Base-by-base conservation (phyloP, 2,329 filamentous ascomycete species). In the Diaporthe capsici region DNA sequence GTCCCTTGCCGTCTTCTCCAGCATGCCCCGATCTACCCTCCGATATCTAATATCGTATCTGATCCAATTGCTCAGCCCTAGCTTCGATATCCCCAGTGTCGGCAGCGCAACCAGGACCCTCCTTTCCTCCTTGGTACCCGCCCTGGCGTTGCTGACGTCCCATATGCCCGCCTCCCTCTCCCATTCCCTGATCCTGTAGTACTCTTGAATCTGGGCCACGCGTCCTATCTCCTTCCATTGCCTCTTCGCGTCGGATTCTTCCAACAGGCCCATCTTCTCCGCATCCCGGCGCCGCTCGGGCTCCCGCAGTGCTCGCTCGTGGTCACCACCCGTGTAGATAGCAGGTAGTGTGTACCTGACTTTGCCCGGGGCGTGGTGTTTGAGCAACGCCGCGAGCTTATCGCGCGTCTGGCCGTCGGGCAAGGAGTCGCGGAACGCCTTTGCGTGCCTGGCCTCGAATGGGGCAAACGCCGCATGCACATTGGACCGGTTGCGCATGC, bases 301-400 rank as follows among this genome's bases (percentile, higher is more conserved):
- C 7, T 76, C 15, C 17, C 78, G 20, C n/a, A 83, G 28, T 1
- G 75, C 75, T 55, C 60, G 78, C 61, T 81, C 78, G 12, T 85
- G 76, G 58, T 89, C 83, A 3, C 80, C 79, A 34, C 85, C 82
- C 10, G 84, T 83, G 79, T 91, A 92, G 10, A 92, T 80, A 1
- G 87, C 90, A 0, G 90, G 90, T 3, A 92, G 81, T 0, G 89
- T 89, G 76, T 86, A 91, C 17, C 90, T 84, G 20, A 88, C 85
- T 80, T 91, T 92, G 0, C 86, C 88, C 0, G 89, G 89, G 0
- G 90, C 90, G 72, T 88, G 85, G 9, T 84, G 81, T 75, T 86
- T 87, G 25, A 92, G 85, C 12, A 87, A 74, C 2, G 81, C 81
- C 42, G 85, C 84, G 0, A 91, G 82, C 75, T 61, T 84, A 71